Evolutionary conservation across 345 rosid genomes (phyloP), one percentile per base, ranked within the genome.

Genomic region (Mangifera indica): DNA sequence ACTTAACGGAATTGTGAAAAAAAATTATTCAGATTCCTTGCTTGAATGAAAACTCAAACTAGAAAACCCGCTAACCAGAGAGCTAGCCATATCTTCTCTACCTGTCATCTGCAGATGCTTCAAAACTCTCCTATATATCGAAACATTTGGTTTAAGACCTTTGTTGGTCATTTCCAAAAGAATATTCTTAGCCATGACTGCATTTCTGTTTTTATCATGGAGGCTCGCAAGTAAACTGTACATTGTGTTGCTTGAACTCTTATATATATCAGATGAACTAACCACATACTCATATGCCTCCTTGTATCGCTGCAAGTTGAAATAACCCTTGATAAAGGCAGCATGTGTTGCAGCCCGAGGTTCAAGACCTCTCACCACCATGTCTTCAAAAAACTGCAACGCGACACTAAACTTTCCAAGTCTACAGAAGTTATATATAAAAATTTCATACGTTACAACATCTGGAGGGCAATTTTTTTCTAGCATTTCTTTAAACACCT

Each of bases 151-250:
- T 71, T 77, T 77, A 21, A 87, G 76, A 61, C 89, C 91, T 72
- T 76, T 85, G 17, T 72, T 63, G 5, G 85, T 85, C 91, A 87
- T 83, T 73, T 82, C 83, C 22, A 66, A 81, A 37, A 85, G 85
- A 74, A 87, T 63, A 71, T 63, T 72, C 42, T 74, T 74, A 17
- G 89, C 83, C 32, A 58, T 24, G 11, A 77, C 74, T 13, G 44
- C 24, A 69, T 85, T 66, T 32, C 83, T 83, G 17, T 61, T 69
- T 67, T 74, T 81, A 52, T 62, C 75, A 74, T 83, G 76, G 53
- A 85, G 87, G 58, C 70, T 76, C 4, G 87, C 89, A 63, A 87
- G 87, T 69, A 79, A 70, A 76, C 78, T 76, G 77, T 80, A 85
- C 55, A 71, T 63, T 70, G 49, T 63, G 67, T 76, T 75, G 63